Conservation (phyloP, 2,329 filamentous ascomycete genomes). For the Arthrinium phaeospermum region DNA sequence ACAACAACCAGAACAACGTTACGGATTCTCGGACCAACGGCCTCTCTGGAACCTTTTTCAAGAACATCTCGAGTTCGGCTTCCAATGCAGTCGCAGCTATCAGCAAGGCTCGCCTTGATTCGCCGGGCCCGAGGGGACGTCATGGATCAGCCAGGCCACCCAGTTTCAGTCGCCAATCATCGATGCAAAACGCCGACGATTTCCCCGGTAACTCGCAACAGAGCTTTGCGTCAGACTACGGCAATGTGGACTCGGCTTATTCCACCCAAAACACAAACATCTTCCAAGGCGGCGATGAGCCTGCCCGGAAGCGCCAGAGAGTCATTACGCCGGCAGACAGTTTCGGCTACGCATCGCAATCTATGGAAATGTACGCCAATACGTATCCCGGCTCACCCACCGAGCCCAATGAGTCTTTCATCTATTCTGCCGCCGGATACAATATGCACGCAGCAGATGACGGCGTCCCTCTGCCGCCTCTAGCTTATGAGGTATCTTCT, state of each 20-base stretch:
- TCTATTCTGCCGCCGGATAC: conserved; percentile 62
- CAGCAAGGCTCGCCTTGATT: conserved; percentile 94
- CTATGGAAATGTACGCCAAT: conserved; percentile 52
- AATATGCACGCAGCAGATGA: conserved; percentile 55
- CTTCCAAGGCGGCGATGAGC: conserved; percentile 71
- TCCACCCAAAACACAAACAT: conserved; percentile 61
- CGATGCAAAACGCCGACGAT: conserved; percentile 72
- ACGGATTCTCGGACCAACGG: conserved; percentile 72
- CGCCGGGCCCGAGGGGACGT: conserved; percentile 72
- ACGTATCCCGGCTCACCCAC: conserved; percentile 75
- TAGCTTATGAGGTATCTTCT: conserved; percentile 64
- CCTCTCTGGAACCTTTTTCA: conserved; percentile 88
- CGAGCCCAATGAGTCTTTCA: conserved; percentile 80
- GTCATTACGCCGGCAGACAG: conserved; percentile 63
- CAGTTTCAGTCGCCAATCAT: conserved; percentile 75
- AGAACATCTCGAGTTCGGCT: conserved; percentile 92
- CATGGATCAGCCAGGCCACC: conserved; percentile 70
- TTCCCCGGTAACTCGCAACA: conserved; percentile 81
- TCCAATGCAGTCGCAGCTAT: conserved; percentile 94
- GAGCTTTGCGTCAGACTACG: conserved; percentile 78
- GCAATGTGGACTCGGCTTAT: conserved; percentile 73
- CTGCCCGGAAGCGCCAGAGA: conserved; percentile 79
- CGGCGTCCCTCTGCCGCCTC: conserved; percentile 66
- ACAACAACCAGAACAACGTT: conserved; percentile 60
- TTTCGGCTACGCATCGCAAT: conserved; percentile 55